Evolutionary conservation across 208 protist genomes (phyloP).

Genomic region (Acanthamoeba lenticulata): DNA sequence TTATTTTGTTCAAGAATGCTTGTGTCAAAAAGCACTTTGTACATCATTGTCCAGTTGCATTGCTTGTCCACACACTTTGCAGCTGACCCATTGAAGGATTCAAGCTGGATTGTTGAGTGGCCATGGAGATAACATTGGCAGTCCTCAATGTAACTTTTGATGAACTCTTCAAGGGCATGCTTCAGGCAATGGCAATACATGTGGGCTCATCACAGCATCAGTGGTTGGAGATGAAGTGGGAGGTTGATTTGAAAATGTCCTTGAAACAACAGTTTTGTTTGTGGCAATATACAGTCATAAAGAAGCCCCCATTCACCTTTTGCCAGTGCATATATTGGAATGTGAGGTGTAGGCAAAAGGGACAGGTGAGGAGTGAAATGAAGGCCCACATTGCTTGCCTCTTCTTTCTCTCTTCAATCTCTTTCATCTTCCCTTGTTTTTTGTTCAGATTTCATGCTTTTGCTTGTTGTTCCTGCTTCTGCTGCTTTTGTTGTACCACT

Average conservation of each 20-base stretch:
- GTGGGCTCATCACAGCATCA: background rate
- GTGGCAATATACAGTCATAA: background rate
- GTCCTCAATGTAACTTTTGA: background rate
- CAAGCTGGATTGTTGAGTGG: background rate
- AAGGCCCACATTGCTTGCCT: too few species aligned
- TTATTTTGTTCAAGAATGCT: background rate
- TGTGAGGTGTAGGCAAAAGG: background rate
- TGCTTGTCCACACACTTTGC: background rate
- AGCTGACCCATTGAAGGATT: background rate
- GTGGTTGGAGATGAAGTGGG: background rate
- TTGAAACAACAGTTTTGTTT: background rate
- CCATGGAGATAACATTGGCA: background rate
- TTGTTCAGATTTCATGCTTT: too few species aligned
- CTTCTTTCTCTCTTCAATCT: too few species aligned
- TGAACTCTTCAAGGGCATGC: background rate
- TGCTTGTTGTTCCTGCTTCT: too few species aligned
- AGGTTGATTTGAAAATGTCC: background rate
- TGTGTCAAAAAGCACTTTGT: background rate
- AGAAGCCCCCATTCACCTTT: background rate
- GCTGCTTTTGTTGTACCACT: too few species aligned
- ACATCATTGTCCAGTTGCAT: background rate
- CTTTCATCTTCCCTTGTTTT: too few species aligned
- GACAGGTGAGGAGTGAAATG: background rate
- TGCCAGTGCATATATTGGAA: background rate
- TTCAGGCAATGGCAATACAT: background rate